Conservation (phyloP, 2,329 filamentous ascomycete species). For the Aureobasidium subglaciale region DNA sequence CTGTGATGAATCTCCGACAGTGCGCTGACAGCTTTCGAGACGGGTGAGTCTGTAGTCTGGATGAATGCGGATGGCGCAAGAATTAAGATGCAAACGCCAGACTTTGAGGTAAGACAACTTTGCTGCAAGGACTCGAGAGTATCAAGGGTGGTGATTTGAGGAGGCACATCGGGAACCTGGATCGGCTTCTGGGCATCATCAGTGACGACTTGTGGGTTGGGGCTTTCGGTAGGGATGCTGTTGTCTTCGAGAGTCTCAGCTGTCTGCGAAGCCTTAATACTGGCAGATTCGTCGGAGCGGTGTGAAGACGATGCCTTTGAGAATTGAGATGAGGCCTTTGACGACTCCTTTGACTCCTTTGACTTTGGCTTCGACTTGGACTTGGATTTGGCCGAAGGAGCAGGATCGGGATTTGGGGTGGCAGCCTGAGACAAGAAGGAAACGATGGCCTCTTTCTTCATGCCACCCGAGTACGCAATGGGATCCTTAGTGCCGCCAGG, state of each 20-base stretch:
- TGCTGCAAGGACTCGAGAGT: conserved; percentile 58
- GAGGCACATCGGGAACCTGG: conserved; percentile 46
- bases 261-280: conserved; percentile 42
- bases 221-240: conserved; percentile 46
- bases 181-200: conserved; percentile 42
- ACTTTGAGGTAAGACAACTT: conserved; percentile 67
- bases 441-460: conserved; percentile 77
- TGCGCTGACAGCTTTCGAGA: conserved; percentile 44
- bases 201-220: conserved; percentile 42
- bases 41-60: conserved; percentile 37
- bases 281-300: conserved; percentile 42
- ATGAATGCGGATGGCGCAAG: conserved; percentile 45
- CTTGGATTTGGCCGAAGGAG: conserved; percentile 40
- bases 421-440: conserved; percentile 75
- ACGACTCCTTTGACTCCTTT: conserved; percentile 39
- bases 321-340: conserved; percentile 42
- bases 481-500: conserved; percentile 62
- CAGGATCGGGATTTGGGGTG: conserved; percentile 70
- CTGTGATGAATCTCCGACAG: conserved; percentile 72
- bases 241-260: conserved; percentile 43
- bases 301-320: conserved; percentile 46
- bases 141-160: conserved; percentile 59
- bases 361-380: conserved; percentile 37
- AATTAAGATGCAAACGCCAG: conserved; percentile 75
- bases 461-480: conserved; percentile 69